Evolutionary conservation across 2,329 filamentous ascomycete species (phyloP), one percentile per base, ranked within the genome.

Genomic region (Trichoderma guizhouense): DNA sequence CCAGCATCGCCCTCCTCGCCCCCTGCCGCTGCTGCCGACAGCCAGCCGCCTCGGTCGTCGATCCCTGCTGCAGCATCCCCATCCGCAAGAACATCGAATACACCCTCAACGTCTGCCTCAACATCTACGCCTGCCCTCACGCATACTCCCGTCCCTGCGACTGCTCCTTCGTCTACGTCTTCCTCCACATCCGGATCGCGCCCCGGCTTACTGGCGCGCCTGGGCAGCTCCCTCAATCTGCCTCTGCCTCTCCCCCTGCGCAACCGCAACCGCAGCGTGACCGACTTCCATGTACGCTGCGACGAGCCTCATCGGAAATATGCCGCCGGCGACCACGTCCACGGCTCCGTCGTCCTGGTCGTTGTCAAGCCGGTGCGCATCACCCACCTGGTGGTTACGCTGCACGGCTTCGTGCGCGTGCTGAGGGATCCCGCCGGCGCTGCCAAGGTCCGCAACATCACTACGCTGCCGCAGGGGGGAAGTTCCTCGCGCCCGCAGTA

Each of bases 241-340:
- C 81, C 83, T 53, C 81, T 87, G 72, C 80, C 83, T 53, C 81
- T 87, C 12, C 84, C 85, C 63, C 81, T 87, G 72, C 84, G 86
- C 60, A 84, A 84, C 72, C 84, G 86, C 71, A 84, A 82, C 71
- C 91, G 92, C 77, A 90, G 92, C 80, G 85, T 94, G 76, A 86
- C 90, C 83, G 93, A 95, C 79, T 96, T 94, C 83, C 89, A 93
- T 81, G 90, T 96, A 80, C 88, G 89, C 75, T 89, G 92, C 64
- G 88, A 93, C 78, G 92, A 95, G 78, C 93, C 93, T 14, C 91
- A 95, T 81, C 90, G 90, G 75, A 90, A 92, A 77, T 95, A 95
- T 81, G 86, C 85, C 30, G 91, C 92, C 5, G 93, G 93, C 73
- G 93, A 95, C 78, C 84, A 90, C 75, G 91, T 96, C 61, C 88